phyloP scores from a whole-genome alignment of 225 moss, liverwort and hornwort genomes.

The Sphagnum tenellum region DNA sequence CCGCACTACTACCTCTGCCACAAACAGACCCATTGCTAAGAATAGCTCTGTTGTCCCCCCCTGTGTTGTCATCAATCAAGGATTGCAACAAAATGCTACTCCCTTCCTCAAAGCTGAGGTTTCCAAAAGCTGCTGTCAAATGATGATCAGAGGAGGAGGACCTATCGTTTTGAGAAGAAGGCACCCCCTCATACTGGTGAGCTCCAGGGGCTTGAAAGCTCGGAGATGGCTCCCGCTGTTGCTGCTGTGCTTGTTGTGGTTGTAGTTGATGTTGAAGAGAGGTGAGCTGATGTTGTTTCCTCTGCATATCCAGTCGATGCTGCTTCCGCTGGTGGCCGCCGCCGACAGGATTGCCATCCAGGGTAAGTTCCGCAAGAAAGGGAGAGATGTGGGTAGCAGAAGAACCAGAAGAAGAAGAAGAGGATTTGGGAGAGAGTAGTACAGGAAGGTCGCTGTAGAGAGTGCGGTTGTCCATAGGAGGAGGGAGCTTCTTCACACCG shows the following conservation, averaged over 20 bases:
- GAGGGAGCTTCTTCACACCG: constrained; percentile 81
- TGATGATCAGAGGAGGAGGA: constrained; percentile 39
- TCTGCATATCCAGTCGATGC: constrained; percentile 49
- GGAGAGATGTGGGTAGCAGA: constrained; percentile 64
- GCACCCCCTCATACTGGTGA: constrained; percentile 19
- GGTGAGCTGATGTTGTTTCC: constrained; percentile 15
- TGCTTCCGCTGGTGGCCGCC: constrained; percentile 55
- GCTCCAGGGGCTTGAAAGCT: constrained; percentile 29
- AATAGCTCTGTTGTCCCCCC: constrained; percentile 24
- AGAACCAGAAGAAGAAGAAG: constrained; percentile 57
- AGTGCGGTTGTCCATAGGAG: constrained; percentile 89
- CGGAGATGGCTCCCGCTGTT: constrained; percentile 35
- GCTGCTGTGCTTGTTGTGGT: constrained; percentile 31
- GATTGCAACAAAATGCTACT: constrained; percentile 26
- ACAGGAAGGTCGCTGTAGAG: constrained; percentile 66
- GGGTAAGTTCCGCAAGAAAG: constrained; percentile 60
- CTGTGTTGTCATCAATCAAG: constrained; percentile 18
- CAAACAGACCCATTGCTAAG: constrained; percentile 46
- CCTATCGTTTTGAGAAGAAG: constrained; percentile 37
- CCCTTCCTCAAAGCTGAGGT: constrained; percentile 71
- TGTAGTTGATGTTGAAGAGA: no score
- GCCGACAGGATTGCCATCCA: constrained; percentile 48
- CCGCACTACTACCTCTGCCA: constrained; percentile 10
- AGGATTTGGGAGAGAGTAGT: constrained; percentile 1
- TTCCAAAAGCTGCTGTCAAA: constrained; percentile 62